These are phyloP conservation scores for Cryptosporidium muris DNA, from an alignment of 169 alveolate species.

Conservation along the genomic window DNA sequence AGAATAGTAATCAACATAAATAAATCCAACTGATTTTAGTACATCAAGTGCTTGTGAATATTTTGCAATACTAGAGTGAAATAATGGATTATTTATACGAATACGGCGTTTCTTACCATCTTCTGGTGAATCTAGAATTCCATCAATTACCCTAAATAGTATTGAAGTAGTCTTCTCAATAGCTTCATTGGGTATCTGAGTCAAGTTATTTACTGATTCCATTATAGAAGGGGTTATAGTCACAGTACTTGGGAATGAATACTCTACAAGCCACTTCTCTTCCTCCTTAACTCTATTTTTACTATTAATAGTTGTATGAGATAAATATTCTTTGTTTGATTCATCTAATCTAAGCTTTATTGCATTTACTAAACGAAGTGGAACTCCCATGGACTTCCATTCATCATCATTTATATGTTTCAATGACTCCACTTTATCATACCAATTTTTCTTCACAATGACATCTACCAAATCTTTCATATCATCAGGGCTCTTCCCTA, in stretches of 20 bases:
- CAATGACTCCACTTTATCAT: constrained; percentile 27
- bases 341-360: not conserved
- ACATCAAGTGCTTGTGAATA: constrained; percentile 30
- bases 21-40: constrained; percentile 60
- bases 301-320: not conserved
- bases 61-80: constrained; percentile 37
- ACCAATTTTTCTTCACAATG: constrained; percentile 61
- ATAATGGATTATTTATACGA: constrained; percentile 45
- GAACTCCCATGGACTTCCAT: constrained; percentile 59
- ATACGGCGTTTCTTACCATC: constrained; percentile 50
- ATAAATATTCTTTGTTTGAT: not conserved
- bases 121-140: constrained; percentile 26
- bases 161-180: not conserved
- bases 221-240: constrained; percentile 20
- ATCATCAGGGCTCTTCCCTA: constrained; percentile 46
- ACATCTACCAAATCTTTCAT: constrained; percentile 36
- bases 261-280: constrained; percentile 46
- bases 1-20: not conserved
- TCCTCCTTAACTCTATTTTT: not conserved
- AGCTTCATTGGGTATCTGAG: not conserved
- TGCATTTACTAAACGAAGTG: constrained; percentile 34
- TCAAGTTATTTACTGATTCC: constrained; percentile 33
- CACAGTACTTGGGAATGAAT: constrained; percentile 39
- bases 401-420: constrained; percentile 30
- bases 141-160: constrained; percentile 44